Percentiles rank a stretch among this genome's conserved stretches.
Conservation (phyloP, 2,329 filamentous ascomycete species). For the Blumeria hordei region DNA sequence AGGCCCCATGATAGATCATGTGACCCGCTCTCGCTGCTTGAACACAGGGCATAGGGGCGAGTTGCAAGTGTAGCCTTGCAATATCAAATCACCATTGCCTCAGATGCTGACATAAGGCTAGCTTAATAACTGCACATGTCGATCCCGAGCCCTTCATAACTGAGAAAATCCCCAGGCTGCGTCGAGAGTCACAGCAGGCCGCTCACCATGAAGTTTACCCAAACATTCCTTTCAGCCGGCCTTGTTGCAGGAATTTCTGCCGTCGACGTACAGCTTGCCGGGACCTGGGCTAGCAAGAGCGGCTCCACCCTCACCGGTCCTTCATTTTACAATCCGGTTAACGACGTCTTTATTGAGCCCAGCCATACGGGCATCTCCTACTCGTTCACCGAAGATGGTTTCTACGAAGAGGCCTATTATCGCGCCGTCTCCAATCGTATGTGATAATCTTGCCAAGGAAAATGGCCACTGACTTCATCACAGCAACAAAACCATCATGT, state of each 20-base stretch:
- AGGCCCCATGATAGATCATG: too few species aligned
- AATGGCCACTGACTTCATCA: slow-evolving; percentile 5
- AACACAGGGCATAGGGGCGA: too few species aligned
- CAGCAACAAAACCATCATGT: slow-evolving; percentile 34
- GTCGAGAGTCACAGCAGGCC: too few species aligned
- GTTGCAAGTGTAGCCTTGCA: too few species aligned
- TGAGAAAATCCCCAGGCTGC: too few species aligned
- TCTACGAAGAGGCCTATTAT: slow-evolving; percentile 47
- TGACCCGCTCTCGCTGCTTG: too few species aligned
- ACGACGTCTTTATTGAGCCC: slow-evolving; percentile 42
- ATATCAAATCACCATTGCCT: too few species aligned
- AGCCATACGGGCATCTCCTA: slow-evolving; percentile 44
- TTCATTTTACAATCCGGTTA: slow-evolving; percentile 43
- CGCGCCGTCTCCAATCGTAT: slow-evolving; percentile 43
- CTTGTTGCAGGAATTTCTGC: slow-evolving; percentile 15
- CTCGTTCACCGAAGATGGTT: slow-evolving; percentile 44
- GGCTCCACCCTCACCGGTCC: slow-evolving; percentile 43
- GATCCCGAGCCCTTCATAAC: too few species aligned
- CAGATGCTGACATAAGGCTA: too few species aligned
- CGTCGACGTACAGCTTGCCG: slow-evolving; percentile 27
- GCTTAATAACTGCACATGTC: too few species aligned
- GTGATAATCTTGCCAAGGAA: neutral
- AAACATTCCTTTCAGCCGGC: neutral
- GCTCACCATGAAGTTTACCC: neutral
- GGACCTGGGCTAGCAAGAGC: slow-evolving; percentile 51